phyloP scores from a whole-genome alignment of 2,329 filamentous ascomycete genomes.

The Exophiala sp. region DNA sequence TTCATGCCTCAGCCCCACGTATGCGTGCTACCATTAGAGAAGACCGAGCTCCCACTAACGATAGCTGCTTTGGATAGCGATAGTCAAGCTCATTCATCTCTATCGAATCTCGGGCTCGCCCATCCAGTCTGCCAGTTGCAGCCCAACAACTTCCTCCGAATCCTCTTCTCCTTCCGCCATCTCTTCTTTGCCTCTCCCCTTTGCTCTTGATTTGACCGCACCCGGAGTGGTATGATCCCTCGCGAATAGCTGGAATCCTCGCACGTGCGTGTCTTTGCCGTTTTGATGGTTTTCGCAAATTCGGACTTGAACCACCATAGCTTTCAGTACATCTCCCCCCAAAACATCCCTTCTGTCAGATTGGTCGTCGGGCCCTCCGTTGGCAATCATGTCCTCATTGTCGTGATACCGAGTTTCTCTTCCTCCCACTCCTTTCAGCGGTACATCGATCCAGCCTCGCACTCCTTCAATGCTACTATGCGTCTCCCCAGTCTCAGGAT shows the following conservation, averaged over 20 bases:
- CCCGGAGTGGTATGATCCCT: constrained; percentile 35
- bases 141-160: constrained; percentile 31
- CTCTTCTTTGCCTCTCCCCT: constrained; percentile 21
- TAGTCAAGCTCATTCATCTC: constrained; percentile 6
- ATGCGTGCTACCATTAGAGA: not conserved
- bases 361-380: constrained; percentile 13
- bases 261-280: constrained; percentile 96
- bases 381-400: constrained; percentile 14
- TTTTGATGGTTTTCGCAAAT: constrained; percentile 98
- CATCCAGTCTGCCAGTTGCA: constrained; percentile 50
- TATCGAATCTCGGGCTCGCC: constrained; percentile 47
- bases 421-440: constrained; percentile 61
- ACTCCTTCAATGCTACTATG: constrained; percentile 27
- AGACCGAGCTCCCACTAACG: not conserved
- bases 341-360: constrained; percentile 1
- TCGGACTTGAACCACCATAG: constrained; percentile 84
- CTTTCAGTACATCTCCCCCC: constrained; percentile 72
- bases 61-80: not conserved
- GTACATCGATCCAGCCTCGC: constrained; percentile 86
- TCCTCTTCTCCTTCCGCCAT: constrained; percentile 28
- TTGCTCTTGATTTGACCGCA: constrained; percentile 25
- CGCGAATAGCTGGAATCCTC: constrained; percentile 83
- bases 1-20: not conserved
- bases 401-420: constrained; percentile 30
- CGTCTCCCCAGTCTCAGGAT: constrained; percentile 27